These are phyloP conservation scores for Pythium sp. DNA, from an alignment of 352 stramenopile species.

Conservation along the genomic window DNA sequence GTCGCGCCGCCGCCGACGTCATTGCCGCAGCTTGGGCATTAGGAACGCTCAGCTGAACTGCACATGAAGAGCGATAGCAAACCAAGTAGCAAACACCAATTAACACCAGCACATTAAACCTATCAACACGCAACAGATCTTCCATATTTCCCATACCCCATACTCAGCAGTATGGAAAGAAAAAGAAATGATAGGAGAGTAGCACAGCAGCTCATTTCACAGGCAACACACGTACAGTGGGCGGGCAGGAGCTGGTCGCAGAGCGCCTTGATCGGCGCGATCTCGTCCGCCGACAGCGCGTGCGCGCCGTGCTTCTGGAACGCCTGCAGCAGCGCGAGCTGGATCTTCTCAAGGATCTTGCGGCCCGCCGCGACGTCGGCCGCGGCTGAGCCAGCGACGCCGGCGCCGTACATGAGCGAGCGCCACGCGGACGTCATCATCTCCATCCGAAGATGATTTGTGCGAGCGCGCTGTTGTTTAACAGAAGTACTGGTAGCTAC, in stretches of 20 bases:
- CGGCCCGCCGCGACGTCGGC: constrained; percentile 29
- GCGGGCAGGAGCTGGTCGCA: constrained; percentile 64
- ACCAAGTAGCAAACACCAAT: neutral
- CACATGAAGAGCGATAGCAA: neutral
- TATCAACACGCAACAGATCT: neutral
- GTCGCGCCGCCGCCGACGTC: constrained; percentile 5
- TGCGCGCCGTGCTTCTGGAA: constrained; percentile 35
- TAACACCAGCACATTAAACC: constrained; percentile 3
- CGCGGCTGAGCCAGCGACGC: neutral
- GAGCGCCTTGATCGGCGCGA: constrained; percentile 59
- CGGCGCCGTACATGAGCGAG: constrained; percentile 28
- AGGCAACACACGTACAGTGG: constrained; percentile 44
- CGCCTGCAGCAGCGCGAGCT: constrained; percentile 36
- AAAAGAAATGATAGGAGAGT: neutral
- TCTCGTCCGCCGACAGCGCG: constrained; percentile 52
- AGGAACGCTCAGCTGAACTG: constrained; percentile 61
- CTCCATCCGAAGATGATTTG: constrained; percentile 28
- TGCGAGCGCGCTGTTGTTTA: neutral
- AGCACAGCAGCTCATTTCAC: too few species aligned
- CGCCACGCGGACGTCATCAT: constrained; percentile 46
- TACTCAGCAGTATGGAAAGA: neutral
- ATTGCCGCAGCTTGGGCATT: constrained; percentile 8
- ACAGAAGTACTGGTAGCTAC: neutral
- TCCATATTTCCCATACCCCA: neutral
- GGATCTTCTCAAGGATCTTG: constrained; percentile 50